Base-by-base conservation (phyloP, 805 yeast genomes). In the Peterozyma xylosa region DNA sequence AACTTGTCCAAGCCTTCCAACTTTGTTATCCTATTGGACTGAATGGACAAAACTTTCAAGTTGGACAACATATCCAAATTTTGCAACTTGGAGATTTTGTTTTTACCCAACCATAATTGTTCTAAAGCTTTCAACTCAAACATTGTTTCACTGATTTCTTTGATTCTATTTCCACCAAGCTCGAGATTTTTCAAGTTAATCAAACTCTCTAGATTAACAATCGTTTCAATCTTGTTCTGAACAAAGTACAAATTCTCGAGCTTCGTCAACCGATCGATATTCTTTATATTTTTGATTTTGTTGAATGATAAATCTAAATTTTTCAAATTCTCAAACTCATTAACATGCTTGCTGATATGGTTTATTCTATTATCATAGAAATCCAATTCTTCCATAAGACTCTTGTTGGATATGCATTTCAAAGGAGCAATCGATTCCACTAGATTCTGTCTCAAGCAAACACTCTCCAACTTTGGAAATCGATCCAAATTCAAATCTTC, bases 21-120 rank as follows among this genome's bases (percentile, higher is more conserved):
- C 55, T 81, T 83, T 3, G 79, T 76, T 37, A 93, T 68, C 46
- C 85, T 70, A 56, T 93, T 93, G 7, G 95, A 80, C 63, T 93
- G 99, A 46, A 93, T 87, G 1, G 96, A 86, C 39, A 93, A 68
- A 11, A 93, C 76, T 44, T 77, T 75, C 52, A 93, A 71, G 46
- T 83, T 83, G 41, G 60, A 57, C 46, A 93, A 69, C 9, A 68
- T 66, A 32, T 66, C 61, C 44, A 93, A 65, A 56, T 85, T 83
- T 51, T 85, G 73, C 35, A 93, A 62, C 55, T 66, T 74, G 1
- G 73, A 53, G 43, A 93, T 86, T 49, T 74, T 74, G 62, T 93
- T 93, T 57, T 89, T 88, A 38, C 98, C 99, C 36, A 93, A 68
- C 99, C 98, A 93, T 38, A 93, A 67, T 57, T 90, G 85, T 50